Evolutionary conservation across 2,329 filamentous ascomycete genomes (phyloP).

Genomic region (Emydomyces testavorans): DNA sequence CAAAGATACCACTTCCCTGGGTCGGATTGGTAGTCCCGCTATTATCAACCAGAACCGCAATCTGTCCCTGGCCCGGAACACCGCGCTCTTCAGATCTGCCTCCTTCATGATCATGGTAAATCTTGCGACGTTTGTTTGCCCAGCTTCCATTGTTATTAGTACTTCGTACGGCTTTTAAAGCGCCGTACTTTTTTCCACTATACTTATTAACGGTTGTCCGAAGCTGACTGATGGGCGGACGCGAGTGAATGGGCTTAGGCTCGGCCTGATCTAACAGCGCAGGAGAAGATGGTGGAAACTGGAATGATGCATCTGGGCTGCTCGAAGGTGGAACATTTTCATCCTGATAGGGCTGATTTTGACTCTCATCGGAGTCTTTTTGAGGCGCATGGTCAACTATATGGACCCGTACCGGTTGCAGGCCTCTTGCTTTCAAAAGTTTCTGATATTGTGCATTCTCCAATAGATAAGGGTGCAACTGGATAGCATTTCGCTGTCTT

Average conservation of each 20-base stretch:
- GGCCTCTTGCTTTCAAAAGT: constrained; percentile 32
- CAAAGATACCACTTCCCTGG: constrained; percentile 19
- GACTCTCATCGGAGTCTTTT: constrained; percentile 22
- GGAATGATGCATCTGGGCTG: constrained; percentile 23
- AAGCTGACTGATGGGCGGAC: not conserved
- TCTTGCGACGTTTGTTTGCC: constrained; percentile 27
- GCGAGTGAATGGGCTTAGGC: constrained; percentile 4
- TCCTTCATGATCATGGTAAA: constrained; percentile 17
- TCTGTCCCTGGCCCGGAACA: not conserved
- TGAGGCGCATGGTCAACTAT: constrained; percentile 13
- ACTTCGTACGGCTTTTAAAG: not conserved
- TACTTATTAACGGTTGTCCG: constrained; percentile 12
- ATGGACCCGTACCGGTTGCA: constrained; percentile 33
- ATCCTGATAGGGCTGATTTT: constrained; percentile 27
- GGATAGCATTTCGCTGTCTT: constrained; percentile 38
- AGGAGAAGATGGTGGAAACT: constrained; percentile 24
- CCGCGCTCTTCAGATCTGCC: not conserved
- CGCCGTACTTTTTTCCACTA: constrained; percentile 4
- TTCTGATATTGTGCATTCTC: constrained; percentile 37
- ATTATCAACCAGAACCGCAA: constrained; percentile 23
- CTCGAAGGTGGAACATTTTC: constrained; percentile 26
- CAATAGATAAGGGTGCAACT: constrained; percentile 39
- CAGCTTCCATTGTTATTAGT: not conserved
- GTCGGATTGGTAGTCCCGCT: constrained; percentile 13
- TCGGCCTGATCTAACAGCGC: not conserved